Percentiles rank a stretch among this genome's conserved stretches.
Evolutionary conservation across 1,284 basidiomycete species (phyloP).

Genomic region (Heliocybe sulcata): DNA sequence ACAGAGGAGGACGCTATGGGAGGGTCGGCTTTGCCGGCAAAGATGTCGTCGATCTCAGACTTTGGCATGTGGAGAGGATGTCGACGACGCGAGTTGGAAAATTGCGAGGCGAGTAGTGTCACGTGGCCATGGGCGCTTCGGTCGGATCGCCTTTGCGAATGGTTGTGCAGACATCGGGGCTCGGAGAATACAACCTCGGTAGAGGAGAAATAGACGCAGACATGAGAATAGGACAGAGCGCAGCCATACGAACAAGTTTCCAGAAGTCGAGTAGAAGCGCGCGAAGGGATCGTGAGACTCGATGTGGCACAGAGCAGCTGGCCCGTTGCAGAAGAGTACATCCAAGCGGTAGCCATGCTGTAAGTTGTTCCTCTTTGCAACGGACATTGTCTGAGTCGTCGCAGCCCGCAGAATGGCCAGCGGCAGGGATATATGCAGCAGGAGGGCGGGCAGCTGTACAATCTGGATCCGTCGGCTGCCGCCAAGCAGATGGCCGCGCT

Average conservation of each 20-base stretch:
- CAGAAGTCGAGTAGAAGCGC: no score
- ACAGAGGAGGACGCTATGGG: conserved; percentile 17
- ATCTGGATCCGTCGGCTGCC: background rate
- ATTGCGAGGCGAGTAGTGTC: background rate
- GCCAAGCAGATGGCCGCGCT: conserved; percentile 76
- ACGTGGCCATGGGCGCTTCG: background rate
- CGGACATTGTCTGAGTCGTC: background rate
- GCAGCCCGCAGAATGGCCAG: background rate
- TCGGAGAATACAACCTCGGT: no score
- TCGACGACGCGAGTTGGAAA: background rate
- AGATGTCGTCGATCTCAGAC: conserved; percentile 79
- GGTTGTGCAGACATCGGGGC: no score
- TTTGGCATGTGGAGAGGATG: conserved; percentile 24
- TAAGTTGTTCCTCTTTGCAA: background rate
- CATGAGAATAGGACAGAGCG: no score
- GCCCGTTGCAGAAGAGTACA: no score
- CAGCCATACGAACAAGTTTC: no score
- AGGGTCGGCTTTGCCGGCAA: conserved; percentile 40
- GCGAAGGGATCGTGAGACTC: no score
- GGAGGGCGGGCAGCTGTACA: background rate
- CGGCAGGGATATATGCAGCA: background rate
- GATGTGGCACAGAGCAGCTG: no score
- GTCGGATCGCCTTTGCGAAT: no score
- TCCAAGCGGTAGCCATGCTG: background rate
- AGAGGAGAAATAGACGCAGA: no score